Evolutionary conservation across 2,329 filamentous ascomycete species (phyloP).

Genomic region (Ceratocystiopsis brevicomis): DNA sequence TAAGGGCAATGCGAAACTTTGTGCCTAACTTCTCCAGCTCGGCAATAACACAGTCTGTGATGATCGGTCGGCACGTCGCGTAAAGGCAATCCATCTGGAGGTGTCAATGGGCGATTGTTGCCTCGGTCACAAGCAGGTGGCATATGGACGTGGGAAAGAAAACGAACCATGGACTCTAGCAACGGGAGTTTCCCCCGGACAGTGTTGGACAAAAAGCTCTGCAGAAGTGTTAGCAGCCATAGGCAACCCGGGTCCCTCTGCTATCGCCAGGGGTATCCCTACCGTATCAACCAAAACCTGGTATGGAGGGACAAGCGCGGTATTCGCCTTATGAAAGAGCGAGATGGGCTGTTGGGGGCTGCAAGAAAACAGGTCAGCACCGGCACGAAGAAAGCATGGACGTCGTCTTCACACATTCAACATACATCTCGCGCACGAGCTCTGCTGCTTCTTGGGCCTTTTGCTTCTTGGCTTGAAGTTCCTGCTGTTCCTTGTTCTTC

Average conservation of each 20-base stretch:
- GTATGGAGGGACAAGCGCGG: constrained; percentile 10
- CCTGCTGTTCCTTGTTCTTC: constrained; percentile 51
- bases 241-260: too few species aligned
- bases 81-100: constrained; percentile 80
- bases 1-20: constrained; percentile 71
- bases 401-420: not conserved
- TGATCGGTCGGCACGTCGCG: constrained; percentile 75
- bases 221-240: not conserved
- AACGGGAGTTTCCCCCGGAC: constrained; percentile 75
- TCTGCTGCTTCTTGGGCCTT: constrained; percentile 14
- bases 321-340: constrained; percentile 13
- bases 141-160: not conserved
- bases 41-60: constrained; percentile 58
- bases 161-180: constrained; percentile 45
- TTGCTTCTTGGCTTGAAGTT: constrained; percentile 26
- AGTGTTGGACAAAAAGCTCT: constrained; percentile 75
- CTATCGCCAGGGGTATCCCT: not conserved
- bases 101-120: too few species aligned
- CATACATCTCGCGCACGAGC: constrained; percentile 10
- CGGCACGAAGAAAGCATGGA: not conserved
- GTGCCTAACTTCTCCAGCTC: constrained; percentile 78
- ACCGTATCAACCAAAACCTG: constrained; percentile 12
- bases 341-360: constrained; percentile 10
- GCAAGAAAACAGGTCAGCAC: not conserved
- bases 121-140: not conserved